Base-by-base conservation (phyloP, 352 stramenopile genomes). In the Pythium volutum region DNA sequence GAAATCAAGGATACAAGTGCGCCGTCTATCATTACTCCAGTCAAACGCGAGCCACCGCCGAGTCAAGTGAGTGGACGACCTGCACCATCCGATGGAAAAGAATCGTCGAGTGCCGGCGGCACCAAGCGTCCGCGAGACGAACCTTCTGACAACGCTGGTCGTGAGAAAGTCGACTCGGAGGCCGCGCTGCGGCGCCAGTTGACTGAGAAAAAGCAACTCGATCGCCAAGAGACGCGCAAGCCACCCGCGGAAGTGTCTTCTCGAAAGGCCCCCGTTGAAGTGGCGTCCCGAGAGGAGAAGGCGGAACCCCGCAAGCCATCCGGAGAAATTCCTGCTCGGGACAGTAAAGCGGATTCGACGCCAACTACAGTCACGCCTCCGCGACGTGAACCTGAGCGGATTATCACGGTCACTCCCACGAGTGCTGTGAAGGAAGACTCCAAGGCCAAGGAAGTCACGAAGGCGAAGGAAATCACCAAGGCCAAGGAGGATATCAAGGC, bases 121-220 rank as follows among this genome's bases (percentile, higher is more conserved):
- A 69, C 65, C 26, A 93, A 91, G 64, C 66, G 78, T 41, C 78
- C 74, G 41, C 78, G 84, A 23, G 52, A 75, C 29, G 85, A 95
- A 25, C 52, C 64, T n/a, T 79, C 76, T 2, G 84, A 94, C 55
- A 81, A 56, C 14, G 46, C 48, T 2, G 14, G 16, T 42, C 56
- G 56, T 14, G 34, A 45, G 11, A 54, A 55, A 25, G 34, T 50
- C 2, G 85, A 95, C 26, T 80, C 76, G 2, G 84, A 94, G 60
- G 81, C 48, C 51, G 56, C 56, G 25, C 48, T 64, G 16, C 56
- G 56, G n/a, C 56, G 56, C n/a, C 56, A 64, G 47, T 69, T 94
- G 26, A 89, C 78, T 2, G 84, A 89, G 43, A 85, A 89, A 59
- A 90, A 88, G 59, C 71, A 53, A 9, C 66, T 84, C 47, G 77